Evolutionary conservation across 2,329 filamentous ascomycete species (phyloP), one percentile per base, ranked within the genome.

Genomic region (Stachybotrys chartarum): DNA sequence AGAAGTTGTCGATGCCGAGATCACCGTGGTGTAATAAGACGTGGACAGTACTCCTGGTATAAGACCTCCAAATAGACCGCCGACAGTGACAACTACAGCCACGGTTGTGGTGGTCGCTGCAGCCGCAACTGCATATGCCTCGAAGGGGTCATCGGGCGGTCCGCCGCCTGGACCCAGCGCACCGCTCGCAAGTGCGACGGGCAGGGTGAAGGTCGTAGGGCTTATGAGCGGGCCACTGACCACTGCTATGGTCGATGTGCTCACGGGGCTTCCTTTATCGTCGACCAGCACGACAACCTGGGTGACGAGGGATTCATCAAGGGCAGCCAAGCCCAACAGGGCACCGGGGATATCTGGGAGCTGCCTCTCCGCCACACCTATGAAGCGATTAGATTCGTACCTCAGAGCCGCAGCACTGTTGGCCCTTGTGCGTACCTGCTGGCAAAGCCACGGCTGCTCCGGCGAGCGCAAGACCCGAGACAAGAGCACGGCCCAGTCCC

Each of bases 381-480:
- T 24, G 24, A 3, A 24, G 24, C 4, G 24, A 24, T 24, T 24
- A 24, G 24, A 3, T 24, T 16, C 45, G 45, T 10, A 24, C 2
- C 24, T 24, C 24, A 24, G 24, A 24, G 24, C 24, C 24, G 4
- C 24, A 24, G 24, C 39, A 2, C 11, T 44, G 39, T 44, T 44
- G 39, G 31, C n/a, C 17, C 16, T 8, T 32, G 8, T 17, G 56
- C 61, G 59, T 54, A 69, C 66, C 57, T 48, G 63, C 56, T 45
- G 67, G 64, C 16, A 60, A 51, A 50, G 60, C 60, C 50, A 57
- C 47, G 52, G 61, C 61, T 17, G 62, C 54, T 8, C 59, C 59
- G 35, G 59, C 59, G 50, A 66, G 57, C 32, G 58, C 61, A 50
- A 67, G 35, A 16, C 57, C 63, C 30, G 65, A 63, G 52, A 64